phyloP scores from a whole-genome alignment of 176 grass and related monocot genomes.

The Pontederia crassipes region DNA sequence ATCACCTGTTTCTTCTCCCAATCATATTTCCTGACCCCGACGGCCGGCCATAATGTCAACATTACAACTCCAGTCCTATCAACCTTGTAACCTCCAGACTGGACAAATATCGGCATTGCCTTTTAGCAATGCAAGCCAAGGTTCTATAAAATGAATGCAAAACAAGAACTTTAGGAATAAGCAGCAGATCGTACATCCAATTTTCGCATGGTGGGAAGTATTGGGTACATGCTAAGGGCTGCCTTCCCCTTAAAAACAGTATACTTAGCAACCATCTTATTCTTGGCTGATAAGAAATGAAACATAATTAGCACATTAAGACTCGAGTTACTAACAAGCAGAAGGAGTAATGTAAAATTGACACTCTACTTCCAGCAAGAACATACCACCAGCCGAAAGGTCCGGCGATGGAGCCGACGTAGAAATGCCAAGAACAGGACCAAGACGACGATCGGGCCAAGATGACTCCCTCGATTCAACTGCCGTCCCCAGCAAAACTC shows the following conservation, averaged over 20 bases:
- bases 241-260: conserved; percentile 89
- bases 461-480: too few species aligned
- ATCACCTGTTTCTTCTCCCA: conserved; percentile 82
- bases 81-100: conserved; percentile 59
- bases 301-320: not conserved
- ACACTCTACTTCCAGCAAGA: not conserved
- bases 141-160: conserved; percentile 8
- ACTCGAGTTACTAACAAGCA: not conserved
- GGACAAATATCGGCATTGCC: conserved; percentile 13
- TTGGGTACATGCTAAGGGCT: conserved; percentile 58
- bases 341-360: too few species aligned
- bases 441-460: conserved; percentile 1
- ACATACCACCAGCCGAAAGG: conserved; percentile 27
- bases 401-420: conserved; percentile 20
- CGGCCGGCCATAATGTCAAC: conserved; percentile 70
- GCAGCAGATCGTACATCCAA: conserved; percentile 41
- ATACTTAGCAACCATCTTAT: conserved; percentile 46
- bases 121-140: conserved; percentile 1
- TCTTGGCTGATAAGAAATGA: conserved; percentile 31
- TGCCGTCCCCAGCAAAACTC: too few species aligned
- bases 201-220: conserved; percentile 58
- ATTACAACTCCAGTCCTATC: conserved; percentile 59
- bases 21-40: conserved; percentile 76
- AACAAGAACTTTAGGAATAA: not conserved
- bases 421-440: conserved; percentile 35